Percentiles rank a stretch among this genome's conserved stretches.
phyloP scores from a whole-genome alignment of 2,329 filamentous ascomycete genomes.

The Amphichorda felina region DNA sequence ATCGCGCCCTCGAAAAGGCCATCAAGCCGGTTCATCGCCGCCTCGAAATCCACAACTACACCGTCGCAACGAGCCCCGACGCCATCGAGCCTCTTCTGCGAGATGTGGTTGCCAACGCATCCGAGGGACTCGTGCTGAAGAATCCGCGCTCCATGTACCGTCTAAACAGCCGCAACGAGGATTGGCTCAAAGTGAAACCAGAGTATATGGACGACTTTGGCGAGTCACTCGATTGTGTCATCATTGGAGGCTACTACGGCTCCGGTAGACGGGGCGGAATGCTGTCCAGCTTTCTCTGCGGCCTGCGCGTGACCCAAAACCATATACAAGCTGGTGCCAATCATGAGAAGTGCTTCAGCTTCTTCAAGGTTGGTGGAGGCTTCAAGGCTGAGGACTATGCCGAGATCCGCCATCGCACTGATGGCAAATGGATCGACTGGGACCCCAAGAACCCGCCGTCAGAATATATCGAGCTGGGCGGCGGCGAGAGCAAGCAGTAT shows the following conservation, averaged over 20 bases:
- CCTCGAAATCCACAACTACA: slow-evolving; percentile 71
- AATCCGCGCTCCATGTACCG: slow-evolving; percentile 81
- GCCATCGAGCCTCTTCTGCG: slow-evolving; percentile 73
- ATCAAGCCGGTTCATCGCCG: slow-evolving; percentile 60
- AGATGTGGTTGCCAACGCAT: slow-evolving; percentile 73
- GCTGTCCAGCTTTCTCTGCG: slow-evolving; percentile 83
- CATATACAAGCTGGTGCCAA: slow-evolving; percentile 46
- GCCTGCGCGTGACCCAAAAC: slow-evolving; percentile 62
- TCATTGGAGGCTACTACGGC: slow-evolving; percentile 90
- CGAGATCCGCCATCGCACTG: slow-evolving; percentile 68
- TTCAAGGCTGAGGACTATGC: slow-evolving; percentile 79
- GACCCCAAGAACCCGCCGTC: slow-evolving; percentile 64
- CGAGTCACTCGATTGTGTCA: slow-evolving; percentile 78
- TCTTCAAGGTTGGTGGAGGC: slow-evolving; percentile 96
- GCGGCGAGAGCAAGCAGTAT: slow-evolving; percentile 55
- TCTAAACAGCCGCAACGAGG: slow-evolving; percentile 81
- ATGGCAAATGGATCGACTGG: slow-evolving; percentile 88
- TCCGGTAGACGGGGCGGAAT: slow-evolving; percentile 73
- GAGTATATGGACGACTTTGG: slow-evolving; percentile 98
- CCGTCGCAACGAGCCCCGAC: slow-evolving; percentile 50
- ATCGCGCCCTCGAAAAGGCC: slow-evolving; percentile 59
- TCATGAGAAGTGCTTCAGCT: slow-evolving; percentile 76
- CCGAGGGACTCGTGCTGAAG: slow-evolving; percentile 86
- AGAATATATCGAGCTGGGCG: slow-evolving; percentile 70
- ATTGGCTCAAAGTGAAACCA: slow-evolving; percentile 98